Percentiles rank a stretch among this genome's conserved stretches.
Conservation (phyloP, 768 basidiomycete genomes). For the Amanita polypyramis region DNA sequence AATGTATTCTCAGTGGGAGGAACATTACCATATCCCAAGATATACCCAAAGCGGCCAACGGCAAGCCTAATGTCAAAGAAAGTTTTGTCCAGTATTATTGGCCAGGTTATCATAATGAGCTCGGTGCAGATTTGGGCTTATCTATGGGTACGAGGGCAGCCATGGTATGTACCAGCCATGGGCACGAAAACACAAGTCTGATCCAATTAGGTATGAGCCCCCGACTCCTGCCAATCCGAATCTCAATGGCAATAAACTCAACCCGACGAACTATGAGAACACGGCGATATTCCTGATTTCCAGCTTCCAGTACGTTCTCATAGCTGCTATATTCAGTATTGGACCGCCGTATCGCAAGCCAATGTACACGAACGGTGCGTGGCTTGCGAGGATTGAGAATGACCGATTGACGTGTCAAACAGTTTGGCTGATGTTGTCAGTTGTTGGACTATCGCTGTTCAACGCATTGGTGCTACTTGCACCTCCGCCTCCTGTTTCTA, state of each 20-base stretch:
- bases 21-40: constrained; percentile 78
- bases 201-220: constrained; percentile 58
- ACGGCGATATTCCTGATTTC: constrained; percentile 87
- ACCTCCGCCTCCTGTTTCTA: constrained; percentile 48
- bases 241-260: constrained; percentile 55
- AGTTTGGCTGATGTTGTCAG: constrained; percentile 79
- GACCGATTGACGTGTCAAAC: constrained; percentile 2
- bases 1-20: constrained; percentile 66
- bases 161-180: constrained; percentile 46
- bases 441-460: constrained; percentile 58
- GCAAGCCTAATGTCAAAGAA: constrained; percentile 94
- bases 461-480: constrained; percentile 69
- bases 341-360: constrained; percentile 94
- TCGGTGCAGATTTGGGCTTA: constrained; percentile 80
- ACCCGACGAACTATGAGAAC: constrained; percentile 87
- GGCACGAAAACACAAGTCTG: not conserved
- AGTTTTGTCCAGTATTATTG: constrained; percentile 86
- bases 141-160: constrained; percentile 76
- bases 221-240: constrained; percentile 39
- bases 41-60: constrained; percentile 86
- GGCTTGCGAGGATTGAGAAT: not conserved
- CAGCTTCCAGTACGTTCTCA: constrained; percentile 97
- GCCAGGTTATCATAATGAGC: constrained; percentile 83
- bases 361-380: constrained; percentile 89
- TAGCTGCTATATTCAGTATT: constrained; percentile 95